These are phyloP conservation scores for Periglandula ipomoeae DNA, from an alignment of 2,329 filamentous ascomycete genomes.

Conservation along the genomic window DNA sequence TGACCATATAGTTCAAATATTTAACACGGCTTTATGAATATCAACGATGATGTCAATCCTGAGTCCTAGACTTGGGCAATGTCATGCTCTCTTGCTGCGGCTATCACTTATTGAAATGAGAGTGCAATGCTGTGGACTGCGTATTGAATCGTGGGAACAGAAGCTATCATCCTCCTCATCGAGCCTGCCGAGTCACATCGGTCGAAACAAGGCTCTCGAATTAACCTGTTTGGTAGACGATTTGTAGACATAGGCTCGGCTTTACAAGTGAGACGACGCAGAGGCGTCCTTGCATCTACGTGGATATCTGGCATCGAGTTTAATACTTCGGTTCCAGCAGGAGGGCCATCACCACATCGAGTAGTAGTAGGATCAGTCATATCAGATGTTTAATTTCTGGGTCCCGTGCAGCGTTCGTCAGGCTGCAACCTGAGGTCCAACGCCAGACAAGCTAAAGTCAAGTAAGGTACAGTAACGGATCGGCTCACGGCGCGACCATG, in stretches of 20 bases:
- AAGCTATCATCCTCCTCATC: not conserved
- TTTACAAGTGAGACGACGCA: not conserved
- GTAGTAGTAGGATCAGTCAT: not conserved
- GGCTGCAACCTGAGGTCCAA: no score
- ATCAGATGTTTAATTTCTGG: constrained; percentile 7
- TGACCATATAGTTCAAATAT: not conserved
- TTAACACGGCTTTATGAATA: not conserved
- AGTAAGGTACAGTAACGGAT: not conserved
- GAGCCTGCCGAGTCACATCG: not conserved
- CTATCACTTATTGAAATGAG: not conserved
- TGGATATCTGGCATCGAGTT: not conserved
- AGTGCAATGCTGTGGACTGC: not conserved
- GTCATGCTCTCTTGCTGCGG: not conserved
- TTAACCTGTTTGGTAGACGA: no score
- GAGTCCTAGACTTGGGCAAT: not conserved
- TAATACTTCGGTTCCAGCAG: not conserved
- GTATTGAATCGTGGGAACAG: not conserved
- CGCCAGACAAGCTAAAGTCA: no score
- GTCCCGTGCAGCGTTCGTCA: not conserved
- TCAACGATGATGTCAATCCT: not conserved
- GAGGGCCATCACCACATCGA: no score
- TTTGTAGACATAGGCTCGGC: no score
- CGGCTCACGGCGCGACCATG: not conserved
- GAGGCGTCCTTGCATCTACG: not conserved
- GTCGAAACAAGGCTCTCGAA: no score